A percentile compares a stretch with the other conserved stretches of the same genome.
Conservation (phyloP, 768 basidiomycete genomes). For the Kwoniella pini region DNA sequence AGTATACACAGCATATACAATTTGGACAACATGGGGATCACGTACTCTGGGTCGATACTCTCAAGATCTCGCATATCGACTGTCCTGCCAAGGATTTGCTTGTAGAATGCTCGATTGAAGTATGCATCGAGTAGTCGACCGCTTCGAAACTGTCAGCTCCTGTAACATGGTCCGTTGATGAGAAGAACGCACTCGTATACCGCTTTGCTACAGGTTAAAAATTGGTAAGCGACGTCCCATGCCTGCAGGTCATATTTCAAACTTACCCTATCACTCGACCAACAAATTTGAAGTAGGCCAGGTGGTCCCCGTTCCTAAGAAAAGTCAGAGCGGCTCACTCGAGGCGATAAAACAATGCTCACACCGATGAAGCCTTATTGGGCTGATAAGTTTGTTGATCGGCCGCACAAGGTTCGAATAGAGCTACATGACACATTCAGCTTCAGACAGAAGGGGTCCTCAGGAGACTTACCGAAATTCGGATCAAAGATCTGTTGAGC, state of each 20-base stretch:
- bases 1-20: neutral
- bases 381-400: slow-evolving; percentile 95
- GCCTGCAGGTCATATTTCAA: neutral
- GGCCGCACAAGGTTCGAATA: slow-evolving; percentile 97
- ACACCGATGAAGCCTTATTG: slow-evolving; percentile 52
- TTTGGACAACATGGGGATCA: neutral
- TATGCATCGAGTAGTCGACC: slow-evolving; percentile 95
- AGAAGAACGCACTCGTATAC: slow-evolving; percentile 79
- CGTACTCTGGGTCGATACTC: slow-evolving; percentile 86
- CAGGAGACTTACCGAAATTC: slow-evolving; percentile 63
- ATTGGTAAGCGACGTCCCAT: neutral
- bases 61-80: slow-evolving; percentile 96
- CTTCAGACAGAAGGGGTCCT: neutral
- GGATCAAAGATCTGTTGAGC: slow-evolving; percentile 99
- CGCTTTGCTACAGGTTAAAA: slow-evolving; percentile 65
- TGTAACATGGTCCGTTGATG: neutral
- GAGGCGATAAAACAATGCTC: neutral
- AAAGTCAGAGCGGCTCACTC: slow-evolving; percentile 59
- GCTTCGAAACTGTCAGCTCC: slow-evolving; percentile 31
- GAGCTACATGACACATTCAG: slow-evolving; percentile 58
- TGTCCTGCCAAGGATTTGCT: slow-evolving; percentile 88
- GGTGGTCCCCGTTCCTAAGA: slow-evolving; percentile 90
- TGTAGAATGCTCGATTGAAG: slow-evolving; percentile 94
- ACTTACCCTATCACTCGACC: slow-evolving; percentile 78
- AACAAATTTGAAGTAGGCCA: slow-evolving; percentile 98